Base-by-base conservation (phyloP, 2,329 filamentous ascomycete species). In the Botrytis galanthina region DNA sequence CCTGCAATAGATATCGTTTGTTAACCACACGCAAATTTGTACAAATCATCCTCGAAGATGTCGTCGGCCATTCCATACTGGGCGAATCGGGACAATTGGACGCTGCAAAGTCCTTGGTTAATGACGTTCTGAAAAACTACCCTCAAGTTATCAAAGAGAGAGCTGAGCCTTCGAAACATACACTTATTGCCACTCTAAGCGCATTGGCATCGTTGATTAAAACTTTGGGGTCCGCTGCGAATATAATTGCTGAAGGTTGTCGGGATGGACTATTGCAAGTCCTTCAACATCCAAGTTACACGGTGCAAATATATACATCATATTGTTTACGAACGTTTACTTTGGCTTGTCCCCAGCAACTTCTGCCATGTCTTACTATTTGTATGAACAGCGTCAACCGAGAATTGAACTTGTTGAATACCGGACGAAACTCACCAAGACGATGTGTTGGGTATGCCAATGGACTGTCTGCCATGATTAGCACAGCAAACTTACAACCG, bases 341-440 rank as follows among this genome's bases (percentile, higher is more conserved):
- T 0, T 86, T 97, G 61, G 94, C 94, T 22, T 98, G 94, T 78
- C 96, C 96, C 7, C 93, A 97, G 77, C 95, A 98, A 80, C 88
- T 99, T 9, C 85, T 98, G 8, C 93, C 94, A 4, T 96, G 94
- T 76, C 90, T 98, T 29, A 97, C 95, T 0, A 93, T 98, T 63
- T 98, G 95, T 82, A 95, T 98, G 92, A 98, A 98, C 82, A 98
- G 94, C 81, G 87, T 99, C 74, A 93, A 90, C 75, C 88, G 96
- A 75, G 96, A 99, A 80, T 87, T 99, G 42, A 91, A 91, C 42
- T 87, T 96, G 61, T 87, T 98, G 10, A 89, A 87, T 22, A 90
- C 90, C 0, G 92, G 90, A 10, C 88, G 94, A 70, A 93, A 94
- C 79, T 94, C 93, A 1, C 91, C 93, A 29, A 88, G 94, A 73